Conservation (phyloP, 441 rosid species). For the Mallotus repandus region DNA sequence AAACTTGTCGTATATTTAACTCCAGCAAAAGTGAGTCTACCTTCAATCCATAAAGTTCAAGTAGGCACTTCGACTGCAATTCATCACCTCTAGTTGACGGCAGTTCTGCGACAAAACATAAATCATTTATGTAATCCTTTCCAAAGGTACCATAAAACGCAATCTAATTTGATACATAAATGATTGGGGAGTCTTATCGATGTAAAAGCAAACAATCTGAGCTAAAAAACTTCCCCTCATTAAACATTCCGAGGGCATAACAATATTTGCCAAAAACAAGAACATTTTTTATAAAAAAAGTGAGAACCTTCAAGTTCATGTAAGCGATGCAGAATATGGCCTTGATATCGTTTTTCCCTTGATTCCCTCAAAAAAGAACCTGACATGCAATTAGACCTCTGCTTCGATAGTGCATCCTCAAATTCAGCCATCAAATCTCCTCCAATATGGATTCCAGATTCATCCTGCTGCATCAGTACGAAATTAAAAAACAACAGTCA, state of each 20-base stretch:
- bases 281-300: constrained; percentile 17
- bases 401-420: constrained; percentile 73
- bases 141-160: neutral
- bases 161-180: neutral
- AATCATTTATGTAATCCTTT: constrained; percentile 20
- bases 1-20: neutral
- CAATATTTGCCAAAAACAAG: constrained; percentile 1
- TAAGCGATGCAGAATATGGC: constrained; percentile 67
- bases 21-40: constrained; percentile 36
- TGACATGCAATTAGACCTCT: constrained; percentile 51
- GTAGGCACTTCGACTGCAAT: constrained; percentile 86
- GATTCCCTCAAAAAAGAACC: constrained; percentile 54
- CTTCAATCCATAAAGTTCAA: constrained; percentile 94
- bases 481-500: constrained; percentile 4
- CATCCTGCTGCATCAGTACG: constrained; percentile 40
- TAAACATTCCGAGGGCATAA: neutral
- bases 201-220: neutral
- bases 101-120: constrained; percentile 53
- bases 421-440: constrained; percentile 75
- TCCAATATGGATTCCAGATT: constrained; percentile 32
- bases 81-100: constrained; percentile 95
- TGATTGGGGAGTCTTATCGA: neutral
- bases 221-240: neutral
- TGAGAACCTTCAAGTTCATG: constrained; percentile 80
- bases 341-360: constrained; percentile 50